Percentiles rank a stretch among this genome's conserved stretches.
These are phyloP conservation scores for Penicillium malachiteum DNA, from an alignment of 495 filamentous ascomycete species.

Conservation along the genomic window DNA sequence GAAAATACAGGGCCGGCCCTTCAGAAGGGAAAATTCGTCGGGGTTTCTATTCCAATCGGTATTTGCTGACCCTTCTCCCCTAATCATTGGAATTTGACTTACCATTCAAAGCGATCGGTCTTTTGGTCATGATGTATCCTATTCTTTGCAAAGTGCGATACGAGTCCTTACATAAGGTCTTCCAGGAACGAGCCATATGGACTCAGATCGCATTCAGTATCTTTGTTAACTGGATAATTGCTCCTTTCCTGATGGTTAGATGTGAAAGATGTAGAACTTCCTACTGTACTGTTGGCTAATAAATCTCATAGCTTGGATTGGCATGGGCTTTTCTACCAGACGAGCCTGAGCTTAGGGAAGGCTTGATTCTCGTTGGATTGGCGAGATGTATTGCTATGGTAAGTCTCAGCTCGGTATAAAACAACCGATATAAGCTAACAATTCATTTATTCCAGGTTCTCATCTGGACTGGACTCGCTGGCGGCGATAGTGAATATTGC, in stretches of 20 bases:
- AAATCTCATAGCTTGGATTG: slow-evolving; percentile 49
- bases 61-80: slow-evolving; percentile 19
- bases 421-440: neutral
- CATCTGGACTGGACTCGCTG: slow-evolving; percentile 76
- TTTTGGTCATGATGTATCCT: slow-evolving; percentile 94
- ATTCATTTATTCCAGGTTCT: slow-evolving; percentile 52
- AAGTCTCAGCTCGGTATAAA: slow-evolving; percentile 11
- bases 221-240: slow-evolving; percentile 85
- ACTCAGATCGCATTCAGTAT: slow-evolving; percentile 77
- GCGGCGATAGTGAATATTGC: slow-evolving; percentile 80
- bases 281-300: too few relatives aligned
- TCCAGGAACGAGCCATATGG: slow-evolving; percentile 65
- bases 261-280: neutral
- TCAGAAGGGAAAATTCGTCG: slow-evolving; percentile 70
- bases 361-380: slow-evolving; percentile 74
- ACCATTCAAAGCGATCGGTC: slow-evolving; percentile 59
- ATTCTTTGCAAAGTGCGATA: slow-evolving; percentile 91
- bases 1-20: slow-evolving; percentile 59
- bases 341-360: slow-evolving; percentile 62
- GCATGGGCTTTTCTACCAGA: slow-evolving; percentile 84
- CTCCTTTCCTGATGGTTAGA: slow-evolving; percentile 81
- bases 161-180: slow-evolving; percentile 71
- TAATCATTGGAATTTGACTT: neutral
- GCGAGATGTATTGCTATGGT: slow-evolving; percentile 85
- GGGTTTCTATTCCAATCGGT: slow-evolving; percentile 81